Conservation (phyloP, 2,329 filamentous ascomycete genomes). For the Venturia aucupariae region DNA sequence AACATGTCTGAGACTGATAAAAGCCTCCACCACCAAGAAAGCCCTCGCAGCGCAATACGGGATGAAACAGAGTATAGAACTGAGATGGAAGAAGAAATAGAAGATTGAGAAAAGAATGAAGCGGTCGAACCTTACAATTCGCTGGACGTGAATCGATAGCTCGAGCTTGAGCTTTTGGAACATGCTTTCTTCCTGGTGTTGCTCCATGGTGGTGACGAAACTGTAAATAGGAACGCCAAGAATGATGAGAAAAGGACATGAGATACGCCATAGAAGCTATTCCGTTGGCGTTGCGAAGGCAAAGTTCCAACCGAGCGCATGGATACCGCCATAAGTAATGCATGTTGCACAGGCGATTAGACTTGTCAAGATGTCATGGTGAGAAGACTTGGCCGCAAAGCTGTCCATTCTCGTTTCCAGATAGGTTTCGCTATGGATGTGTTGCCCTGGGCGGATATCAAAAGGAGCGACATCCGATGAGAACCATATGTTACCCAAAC, state of each 20-base stretch:
- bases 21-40: background rate
- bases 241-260: background rate
- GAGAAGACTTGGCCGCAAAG: background rate
- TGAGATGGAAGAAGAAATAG: background rate
- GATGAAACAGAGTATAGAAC: background rate
- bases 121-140: too few relatives aligned
- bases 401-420: background rate
- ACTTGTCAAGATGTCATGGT: background rate
- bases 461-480: too few relatives aligned
- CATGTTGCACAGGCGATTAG: background rate
- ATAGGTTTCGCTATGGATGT: background rate
- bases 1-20: background rate
- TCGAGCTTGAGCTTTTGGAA: background rate
- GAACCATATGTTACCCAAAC: too few relatives aligned
- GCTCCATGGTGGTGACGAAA: background rate
- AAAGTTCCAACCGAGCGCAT: constrained; percentile 21
- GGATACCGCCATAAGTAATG: constrained; percentile 21
- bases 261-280: constrained; percentile 20
- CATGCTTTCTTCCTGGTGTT: background rate
- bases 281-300: constrained; percentile 21
- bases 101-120: too few relatives aligned
- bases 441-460: too few relatives aligned
- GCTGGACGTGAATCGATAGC: too few relatives aligned
- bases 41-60: background rate
- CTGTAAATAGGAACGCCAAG: background rate